These are phyloP conservation scores for Leucosporidium yakuticum DNA, from an alignment of 768 basidiomycete species.

Conservation along the genomic window DNA sequence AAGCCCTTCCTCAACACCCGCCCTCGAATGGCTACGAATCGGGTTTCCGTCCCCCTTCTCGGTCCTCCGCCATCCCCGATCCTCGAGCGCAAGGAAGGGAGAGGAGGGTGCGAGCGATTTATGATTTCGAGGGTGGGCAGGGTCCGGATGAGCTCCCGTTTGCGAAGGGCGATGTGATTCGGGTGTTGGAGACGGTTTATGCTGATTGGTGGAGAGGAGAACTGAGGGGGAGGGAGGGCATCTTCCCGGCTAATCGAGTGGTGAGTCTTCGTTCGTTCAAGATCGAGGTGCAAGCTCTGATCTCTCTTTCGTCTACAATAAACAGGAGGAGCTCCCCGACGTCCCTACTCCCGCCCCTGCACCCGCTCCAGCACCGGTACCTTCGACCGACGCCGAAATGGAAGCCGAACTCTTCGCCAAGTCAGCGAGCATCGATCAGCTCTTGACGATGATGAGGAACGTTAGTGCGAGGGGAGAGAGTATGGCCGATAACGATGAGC, in stretches of 20 bases:
- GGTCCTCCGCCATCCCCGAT: background rate
- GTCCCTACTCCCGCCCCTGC: slow-evolving; percentile 51
- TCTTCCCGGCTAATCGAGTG: slow-evolving; percentile 96
- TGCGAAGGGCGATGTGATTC: slow-evolving; percentile 86
- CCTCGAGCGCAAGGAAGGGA: background rate
- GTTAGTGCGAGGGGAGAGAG: slow-evolving; percentile 71
- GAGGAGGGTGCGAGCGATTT: slow-evolving; percentile 79
- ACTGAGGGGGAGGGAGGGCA: slow-evolving; percentile 78
- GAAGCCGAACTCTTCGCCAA: slow-evolving; percentile 85
- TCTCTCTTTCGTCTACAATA: background rate
- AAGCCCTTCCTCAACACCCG: background rate
- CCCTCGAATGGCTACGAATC: slow-evolving; percentile 11
- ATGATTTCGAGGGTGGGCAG: slow-evolving; percentile 70
- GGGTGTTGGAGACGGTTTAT: slow-evolving; percentile 87
- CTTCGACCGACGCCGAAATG: slow-evolving; percentile 63
- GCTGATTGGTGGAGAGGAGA: slow-evolving; percentile 98
- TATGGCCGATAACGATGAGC: slow-evolving; percentile 84
- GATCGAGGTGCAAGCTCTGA: background rate
- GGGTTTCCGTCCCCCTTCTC: slow-evolving; percentile 9
- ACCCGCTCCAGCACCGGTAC: background rate
- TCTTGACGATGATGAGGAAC: slow-evolving; percentile 65
- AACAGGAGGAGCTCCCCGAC: slow-evolving; percentile 78
- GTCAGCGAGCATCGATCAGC: slow-evolving; percentile 72
- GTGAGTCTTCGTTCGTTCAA: slow-evolving; percentile 48
- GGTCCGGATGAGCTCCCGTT: slow-evolving; percentile 87